Evolutionary conservation across 306 rosid genomes (phyloP), one percentile per base, ranked within the genome.

Genomic region (Glycine soja): DNA sequence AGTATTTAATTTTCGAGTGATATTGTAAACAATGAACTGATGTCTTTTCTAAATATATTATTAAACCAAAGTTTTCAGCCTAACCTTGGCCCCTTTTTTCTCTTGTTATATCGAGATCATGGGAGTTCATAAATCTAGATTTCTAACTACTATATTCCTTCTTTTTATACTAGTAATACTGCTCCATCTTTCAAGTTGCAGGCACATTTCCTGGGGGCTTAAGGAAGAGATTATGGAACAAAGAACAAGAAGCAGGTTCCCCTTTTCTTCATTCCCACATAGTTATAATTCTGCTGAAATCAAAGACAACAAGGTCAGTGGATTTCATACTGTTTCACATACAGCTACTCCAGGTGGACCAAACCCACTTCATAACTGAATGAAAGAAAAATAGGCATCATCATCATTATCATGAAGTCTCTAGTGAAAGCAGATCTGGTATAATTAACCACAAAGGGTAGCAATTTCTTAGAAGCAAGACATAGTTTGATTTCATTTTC

Each of bases 331-430:
- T 67, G 88, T 88, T 79, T 86, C 91, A 50, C 89, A 30, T 70
- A 38, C 84, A 72, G 48, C 86, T 43, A 88, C 87, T 77, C 92
- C 96, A 4, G 84, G 88, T 69, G 96, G 96, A 81, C 93, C 96
- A 81, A 87, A 91, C 71, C 93, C 92, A 71, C 93, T 91, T 89
- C 96, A 91, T 85, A 89, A 90, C 48, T 90, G 81, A 89, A 59
- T 56, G 10, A 47, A 38, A 10, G 16, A 16, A 47, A 24, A 47
- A 46, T 48, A 15, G 78, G 51, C 63, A 79, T 32, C 48, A 50
- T 80, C 63, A 75, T 32, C 48, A 50, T n/a, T n/a, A n/a, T 80
- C 42, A 32, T 72, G 52, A 36, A 79, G 70, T 66, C 58, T 66
- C 54, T 80, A 10, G 42, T 61, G 72, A 58, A 34, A 73, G 58